Evolutionary conservation across 257 asterid genomes (phyloP).

Genomic region (Plantago ovata): DNA sequence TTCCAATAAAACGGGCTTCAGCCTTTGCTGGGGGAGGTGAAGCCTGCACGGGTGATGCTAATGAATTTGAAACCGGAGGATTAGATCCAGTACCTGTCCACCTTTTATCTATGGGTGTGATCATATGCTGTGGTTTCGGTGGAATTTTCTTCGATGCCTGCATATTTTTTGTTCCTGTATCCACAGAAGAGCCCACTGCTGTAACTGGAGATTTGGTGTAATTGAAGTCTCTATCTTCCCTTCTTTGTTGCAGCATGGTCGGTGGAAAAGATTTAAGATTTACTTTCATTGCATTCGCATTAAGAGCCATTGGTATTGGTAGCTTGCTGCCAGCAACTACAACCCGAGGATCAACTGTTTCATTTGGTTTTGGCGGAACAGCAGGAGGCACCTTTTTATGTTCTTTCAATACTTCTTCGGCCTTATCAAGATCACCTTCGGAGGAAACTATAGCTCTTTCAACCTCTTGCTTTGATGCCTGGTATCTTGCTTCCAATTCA

Average conservation of each 20-base stretch:
- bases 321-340: constrained; percentile 33
- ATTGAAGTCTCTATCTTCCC: constrained; percentile 73
- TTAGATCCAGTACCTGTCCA: constrained; percentile 47
- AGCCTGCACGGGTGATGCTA: constrained; percentile 38
- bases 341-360: constrained; percentile 53
- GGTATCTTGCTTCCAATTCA: constrained; percentile 61
- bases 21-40: constrained; percentile 32
- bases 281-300: constrained; percentile 35
- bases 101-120: constrained; percentile 53
- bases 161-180: constrained; percentile 53
- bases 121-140: constrained; percentile 50
- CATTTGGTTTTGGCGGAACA: constrained; percentile 54
- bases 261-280: constrained; percentile 40
- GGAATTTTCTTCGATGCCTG: constrained; percentile 52
- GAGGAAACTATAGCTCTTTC: constrained; percentile 79
- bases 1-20: constrained; percentile 36
- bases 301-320: constrained; percentile 21
- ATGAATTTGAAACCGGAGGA: constrained; percentile 34
- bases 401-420: constrained; percentile 66
- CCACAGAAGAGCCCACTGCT: constrained; percentile 39
- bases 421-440: constrained; percentile 86
- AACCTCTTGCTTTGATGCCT: constrained; percentile 87
- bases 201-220: constrained; percentile 48
- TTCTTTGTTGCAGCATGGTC: constrained; percentile 38
- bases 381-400: constrained; percentile 69